Evolutionary conservation across 805 yeast genomes (phyloP).

Genomic region (Candida succiphila): DNA sequence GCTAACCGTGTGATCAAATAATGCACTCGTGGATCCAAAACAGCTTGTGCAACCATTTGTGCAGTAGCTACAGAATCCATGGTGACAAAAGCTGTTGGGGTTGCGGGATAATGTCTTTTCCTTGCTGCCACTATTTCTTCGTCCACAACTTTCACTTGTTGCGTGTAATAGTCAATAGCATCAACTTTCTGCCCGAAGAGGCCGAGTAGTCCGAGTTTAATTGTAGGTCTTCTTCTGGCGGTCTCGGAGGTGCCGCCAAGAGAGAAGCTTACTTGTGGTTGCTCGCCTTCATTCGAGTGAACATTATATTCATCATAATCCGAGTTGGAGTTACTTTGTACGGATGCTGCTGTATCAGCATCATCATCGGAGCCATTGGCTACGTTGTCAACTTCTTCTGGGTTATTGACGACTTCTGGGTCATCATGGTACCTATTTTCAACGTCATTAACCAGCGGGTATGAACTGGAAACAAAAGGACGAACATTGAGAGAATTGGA

Average conservation of each 20-base stretch:
- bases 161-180: conserved; percentile 69
- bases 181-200: conserved; percentile 63
- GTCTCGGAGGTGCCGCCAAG: conserved; percentile 5
- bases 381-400: not conserved
- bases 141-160: conserved; percentile 60
- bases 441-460: conserved; percentile 11
- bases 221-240: conserved; percentile 44
- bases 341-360: not conserved
- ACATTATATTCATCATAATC: conserved; percentile 11
- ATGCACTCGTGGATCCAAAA: conserved; percentile 80
- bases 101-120: conserved; percentile 61
- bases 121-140: conserved; percentile 59
- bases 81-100: conserved; percentile 88
- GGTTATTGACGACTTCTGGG: not conserved
- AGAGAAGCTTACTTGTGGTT: not conserved
- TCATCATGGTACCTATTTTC: conserved; percentile 11
- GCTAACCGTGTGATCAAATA: conserved; percentile 76
- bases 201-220: conserved; percentile 52
- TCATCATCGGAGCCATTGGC: not conserved
- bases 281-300: conserved; percentile 3
- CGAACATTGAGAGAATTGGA: conserved; percentile 13
- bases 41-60: conserved; percentile 94
- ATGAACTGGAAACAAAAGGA: conserved; percentile 17
- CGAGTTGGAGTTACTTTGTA: conserved; percentile 10
- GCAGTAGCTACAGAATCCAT: conserved; percentile 95